phyloP scores from a whole-genome alignment of 306 rosid species.

The Crotalaria pallida region DNA sequence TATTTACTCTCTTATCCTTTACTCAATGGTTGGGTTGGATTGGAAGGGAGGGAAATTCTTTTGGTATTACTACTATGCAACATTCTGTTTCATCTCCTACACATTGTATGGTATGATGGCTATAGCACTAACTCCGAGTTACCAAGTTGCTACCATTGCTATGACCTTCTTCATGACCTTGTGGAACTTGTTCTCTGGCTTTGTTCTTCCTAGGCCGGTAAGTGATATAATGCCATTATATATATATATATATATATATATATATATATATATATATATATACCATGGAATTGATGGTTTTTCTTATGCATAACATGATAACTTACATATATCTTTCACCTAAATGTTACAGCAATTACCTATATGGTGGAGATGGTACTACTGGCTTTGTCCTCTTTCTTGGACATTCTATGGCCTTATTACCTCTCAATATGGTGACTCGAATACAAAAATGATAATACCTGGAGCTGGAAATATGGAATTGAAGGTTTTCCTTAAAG shows the following conservation, averaged over 20 bases:
- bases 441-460: too few species aligned
- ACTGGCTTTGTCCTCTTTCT: neutral
- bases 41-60: slow-evolving; percentile 49
- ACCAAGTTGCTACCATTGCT: slow-evolving; percentile 50
- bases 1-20: slow-evolving; percentile 39
- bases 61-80: slow-evolving; percentile 63
- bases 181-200: slow-evolving; percentile 66
- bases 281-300: neutral
- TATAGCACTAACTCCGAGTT: slow-evolving; percentile 63
- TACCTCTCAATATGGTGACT: neutral
- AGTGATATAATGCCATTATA: slow-evolving; percentile 4
- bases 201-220: slow-evolving; percentile 48
- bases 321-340: neutral
- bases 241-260: neutral
- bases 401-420: neutral
- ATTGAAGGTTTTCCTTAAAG: neutral
- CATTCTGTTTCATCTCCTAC: slow-evolving; percentile 59
- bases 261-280: neutral
- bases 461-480: neutral
- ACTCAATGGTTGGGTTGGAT: slow-evolving; percentile 55
- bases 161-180: slow-evolving; percentile 60
- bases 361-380: neutral
- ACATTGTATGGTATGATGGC: slow-evolving; percentile 83
- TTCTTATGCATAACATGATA: neutral
- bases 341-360: neutral